A percentile compares a stretch with the other conserved stretches of the same genome.
Conservation (phyloP, 2,329 filamentous ascomycete genomes). For the Cercospora canescens region DNA sequence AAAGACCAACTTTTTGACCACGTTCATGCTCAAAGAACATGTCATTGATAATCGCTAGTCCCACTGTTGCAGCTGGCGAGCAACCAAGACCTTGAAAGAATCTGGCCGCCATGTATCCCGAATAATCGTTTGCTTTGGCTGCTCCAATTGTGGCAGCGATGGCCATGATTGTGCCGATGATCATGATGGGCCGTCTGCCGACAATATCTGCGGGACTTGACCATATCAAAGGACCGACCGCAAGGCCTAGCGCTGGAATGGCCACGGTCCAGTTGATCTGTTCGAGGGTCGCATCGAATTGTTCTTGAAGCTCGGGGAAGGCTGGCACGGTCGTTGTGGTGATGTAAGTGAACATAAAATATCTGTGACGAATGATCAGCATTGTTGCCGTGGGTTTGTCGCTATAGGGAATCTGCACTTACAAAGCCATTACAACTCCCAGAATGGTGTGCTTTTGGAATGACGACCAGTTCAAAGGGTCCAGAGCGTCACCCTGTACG, state of each 20-base stretch:
- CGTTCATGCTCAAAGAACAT: constrained; percentile 23
- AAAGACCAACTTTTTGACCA: constrained; percentile 22
- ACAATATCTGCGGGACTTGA: constrained; percentile 24
- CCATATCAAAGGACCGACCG: constrained; percentile 18
- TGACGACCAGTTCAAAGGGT: constrained; percentile 21
- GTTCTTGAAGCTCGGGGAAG: constrained; percentile 19
- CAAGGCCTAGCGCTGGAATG: constrained; percentile 21
- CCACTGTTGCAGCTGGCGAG: constrained; percentile 22
- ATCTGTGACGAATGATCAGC: constrained; percentile 3
- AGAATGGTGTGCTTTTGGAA: constrained; percentile 21
- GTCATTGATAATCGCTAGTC: constrained; percentile 23
- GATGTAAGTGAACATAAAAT: constrained; percentile 25
- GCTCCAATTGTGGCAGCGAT: constrained; percentile 23
- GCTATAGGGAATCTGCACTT: not conserved
- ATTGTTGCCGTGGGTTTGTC: not conserved
- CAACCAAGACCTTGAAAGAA: constrained; percentile 23
- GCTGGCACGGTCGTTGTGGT: constrained; percentile 23
- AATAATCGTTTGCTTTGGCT: constrained; percentile 10
- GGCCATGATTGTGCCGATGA: constrained; percentile 18
- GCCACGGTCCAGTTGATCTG: constrained; percentile 25
- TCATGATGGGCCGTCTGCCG: constrained; percentile 22
- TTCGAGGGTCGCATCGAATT: constrained; percentile 18
- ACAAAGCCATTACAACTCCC: constrained; percentile 21
- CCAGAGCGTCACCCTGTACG: constrained; percentile 16
- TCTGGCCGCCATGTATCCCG: constrained; percentile 21